Conservation (phyloP, 1,139 yeast species). For the Williopsis jadinii region DNA sequence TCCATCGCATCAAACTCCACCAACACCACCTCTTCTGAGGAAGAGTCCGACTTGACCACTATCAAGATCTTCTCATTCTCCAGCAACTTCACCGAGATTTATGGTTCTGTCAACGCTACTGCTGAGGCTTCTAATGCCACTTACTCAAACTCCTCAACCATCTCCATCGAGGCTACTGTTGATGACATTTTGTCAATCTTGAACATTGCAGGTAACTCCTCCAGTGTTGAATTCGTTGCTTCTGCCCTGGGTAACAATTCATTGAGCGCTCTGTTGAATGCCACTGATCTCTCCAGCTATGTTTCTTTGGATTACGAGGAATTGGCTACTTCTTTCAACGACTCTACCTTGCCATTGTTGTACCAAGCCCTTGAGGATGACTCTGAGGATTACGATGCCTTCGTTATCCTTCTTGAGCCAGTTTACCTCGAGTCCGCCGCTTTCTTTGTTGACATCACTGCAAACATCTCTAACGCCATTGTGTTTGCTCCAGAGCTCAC, state of each 20-base stretch:
- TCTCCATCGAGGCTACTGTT: neutral
- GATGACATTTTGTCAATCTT: conserved; percentile 1
- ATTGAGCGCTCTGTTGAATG: conserved; percentile 2
- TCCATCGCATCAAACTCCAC: no score
- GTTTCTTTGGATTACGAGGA: conserved; percentile 7
- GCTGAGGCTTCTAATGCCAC: neutral
- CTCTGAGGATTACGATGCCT: conserved; percentile 26
- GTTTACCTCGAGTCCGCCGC: conserved; percentile 52
- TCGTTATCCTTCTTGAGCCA: conserved; percentile 48
- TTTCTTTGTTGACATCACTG: conserved; percentile 39
- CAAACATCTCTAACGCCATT: conserved; percentile 38
- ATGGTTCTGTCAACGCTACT: conserved; percentile 1
- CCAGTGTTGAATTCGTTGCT: neutral
- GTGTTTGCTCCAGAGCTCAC: conserved; percentile 51
- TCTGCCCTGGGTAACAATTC: neutral
- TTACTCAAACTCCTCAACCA: neutral
- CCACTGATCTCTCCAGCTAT: conserved; percentile 2
- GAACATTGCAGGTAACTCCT: conserved; percentile 1
- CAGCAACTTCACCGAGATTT: conserved; percentile 10
- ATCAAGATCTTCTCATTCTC: conserved; percentile 12
- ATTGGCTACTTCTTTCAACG: conserved; percentile 4
- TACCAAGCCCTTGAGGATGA: conserved; percentile 8
- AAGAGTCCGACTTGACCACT: conserved; percentile 1
- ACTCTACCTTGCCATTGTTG: conserved; percentile 4
- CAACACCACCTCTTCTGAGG: conserved; percentile 2